Evolutionary conservation across 139 green algal species (phyloP).

Genomic region (Spirogloea muscicola): DNA sequence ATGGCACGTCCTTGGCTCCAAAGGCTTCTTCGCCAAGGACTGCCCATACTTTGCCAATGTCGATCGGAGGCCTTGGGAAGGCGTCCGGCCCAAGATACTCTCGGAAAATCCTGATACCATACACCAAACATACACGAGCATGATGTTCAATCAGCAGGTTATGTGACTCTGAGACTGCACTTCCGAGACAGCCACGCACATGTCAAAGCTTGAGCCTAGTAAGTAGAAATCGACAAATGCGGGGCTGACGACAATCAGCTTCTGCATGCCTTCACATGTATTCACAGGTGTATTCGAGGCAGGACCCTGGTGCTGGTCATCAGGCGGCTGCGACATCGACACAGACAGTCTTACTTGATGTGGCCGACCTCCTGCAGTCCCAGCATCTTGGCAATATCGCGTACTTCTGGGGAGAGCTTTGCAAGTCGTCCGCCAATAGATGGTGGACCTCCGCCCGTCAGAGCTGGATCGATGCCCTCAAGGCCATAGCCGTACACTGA

Average conservation of each 20-base stretch:
- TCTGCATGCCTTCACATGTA: no score
- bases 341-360: conserved; percentile 16
- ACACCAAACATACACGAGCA: not conserved
- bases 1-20: conserved; percentile 4
- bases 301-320: no score
- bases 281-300: no score
- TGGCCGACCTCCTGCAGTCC: conserved; percentile 5
- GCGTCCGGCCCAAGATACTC: not conserved
- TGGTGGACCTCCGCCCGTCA: not conserved
- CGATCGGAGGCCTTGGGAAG: not conserved
- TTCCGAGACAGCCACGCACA: not conserved
- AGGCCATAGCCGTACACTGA: conserved; percentile 3
- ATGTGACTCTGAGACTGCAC: no score
- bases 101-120: no score
- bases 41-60: conserved; percentile 4
- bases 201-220: not conserved
- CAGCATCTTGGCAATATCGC: not conserved
- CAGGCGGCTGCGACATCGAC: no score
- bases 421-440: not conserved
- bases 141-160: not conserved
- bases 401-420: not conserved
- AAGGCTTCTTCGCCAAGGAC: no score
- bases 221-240: no score
- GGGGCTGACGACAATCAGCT: not conserved
- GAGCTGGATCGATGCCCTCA: not conserved